Base-by-base conservation (phyloP, 805 yeast species). In the Spencermartinsiella europaea region DNA sequence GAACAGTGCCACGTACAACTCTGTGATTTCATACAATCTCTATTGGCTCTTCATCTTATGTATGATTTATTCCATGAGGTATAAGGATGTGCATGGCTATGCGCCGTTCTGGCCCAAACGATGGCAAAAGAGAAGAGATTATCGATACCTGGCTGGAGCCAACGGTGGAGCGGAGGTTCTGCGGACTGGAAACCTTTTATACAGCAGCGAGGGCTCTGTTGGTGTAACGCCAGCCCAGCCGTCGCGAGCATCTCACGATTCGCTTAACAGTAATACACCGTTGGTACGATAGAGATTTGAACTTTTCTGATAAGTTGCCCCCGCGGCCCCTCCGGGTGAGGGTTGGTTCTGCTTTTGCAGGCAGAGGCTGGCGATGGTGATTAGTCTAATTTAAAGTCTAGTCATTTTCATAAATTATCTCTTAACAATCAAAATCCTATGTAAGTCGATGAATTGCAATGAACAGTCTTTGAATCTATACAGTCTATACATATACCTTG, bases 1-100 rank as follows among this genome's bases (percentile, higher is more conserved):
- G 12, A 89, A 89, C 63, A 79, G 90, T 52, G 96, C 96, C 2
- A 89, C 97, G 0, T 86, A 83, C 60, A 95, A 95, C 3, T 85
- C 95, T 17, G 89, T 89, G 0, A 63, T 75, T 3, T 77, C 89
- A 42, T 89, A 89, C 67, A 74, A 77, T 51, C 46, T 72, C 0
- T 89, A 83, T 64, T 89, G 96, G 97, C 25, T 69, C 1, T 62
- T 66, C 2, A 62, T 77, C 2, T 68, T 75, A 21, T 48, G 49
- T 2, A 72, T 78, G 5, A 70, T 83, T 22, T 53, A 66, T 1
- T 52, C 72, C 47, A 63, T 86, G 44, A 65, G 67, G 42, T 59
- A 69, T 21, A 68, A 66, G 50, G 85, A 81, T 54, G 86, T 80
- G 53, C 69, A 66, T 21, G 90, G 90, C 0, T 71, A 71, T 36